Evolutionary conservation across 2,329 filamentous ascomycete species (phyloP), one percentile per base, ranked within the genome.

Genomic region (Exophiala calicioides): DNA sequence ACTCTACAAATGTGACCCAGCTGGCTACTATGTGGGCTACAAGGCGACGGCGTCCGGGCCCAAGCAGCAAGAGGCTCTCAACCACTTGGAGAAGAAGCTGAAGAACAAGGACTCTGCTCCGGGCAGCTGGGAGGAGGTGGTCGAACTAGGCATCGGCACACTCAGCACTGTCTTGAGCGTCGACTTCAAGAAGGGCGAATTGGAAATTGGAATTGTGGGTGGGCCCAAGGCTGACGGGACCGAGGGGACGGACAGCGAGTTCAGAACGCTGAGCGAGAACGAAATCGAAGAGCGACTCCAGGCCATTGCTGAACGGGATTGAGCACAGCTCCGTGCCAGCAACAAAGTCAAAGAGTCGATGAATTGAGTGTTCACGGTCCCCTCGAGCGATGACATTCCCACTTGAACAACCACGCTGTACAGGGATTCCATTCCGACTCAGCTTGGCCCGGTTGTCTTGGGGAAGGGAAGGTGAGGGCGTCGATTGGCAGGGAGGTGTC

Each of bases 161-260:
- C 75, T 98, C 69, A 95, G 90, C 80, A 95, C 88, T 26, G 90
- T 98, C 51, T 79, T 98, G 57, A 96, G 91, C 72, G 95, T 97
- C 70, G 93, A 98, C 70, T 98, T 98, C 79, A 98, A 98, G 82
- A 97, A 97, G 79, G 87, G 87, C 61, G 93, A 98, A 77, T 85
- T 98, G 68, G 93, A 98, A 75, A 88, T 98, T 71, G 93, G 93
- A 55, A 90, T 98, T 65, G 93, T 96, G 44, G 93, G 93, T 58
- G 91, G 90, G 21, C 90, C 91, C 47, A 80, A 82, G 62, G 72
- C 77, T 49, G 88, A 95, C 65, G 91, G 90, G 58, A 79, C 87
- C 72, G 87, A 94, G 68, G 89, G 88, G 57, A 86, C 85, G 55
- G 80, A 88, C 62, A 71, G 85, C 38, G 77, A 76, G 53, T 98